A percentile compares a stretch with the other conserved stretches of the same genome.
phyloP scores from a whole-genome alignment of 192 early-diverging fungal genomes.

The Phycomyces blakesleeanus region DNA sequence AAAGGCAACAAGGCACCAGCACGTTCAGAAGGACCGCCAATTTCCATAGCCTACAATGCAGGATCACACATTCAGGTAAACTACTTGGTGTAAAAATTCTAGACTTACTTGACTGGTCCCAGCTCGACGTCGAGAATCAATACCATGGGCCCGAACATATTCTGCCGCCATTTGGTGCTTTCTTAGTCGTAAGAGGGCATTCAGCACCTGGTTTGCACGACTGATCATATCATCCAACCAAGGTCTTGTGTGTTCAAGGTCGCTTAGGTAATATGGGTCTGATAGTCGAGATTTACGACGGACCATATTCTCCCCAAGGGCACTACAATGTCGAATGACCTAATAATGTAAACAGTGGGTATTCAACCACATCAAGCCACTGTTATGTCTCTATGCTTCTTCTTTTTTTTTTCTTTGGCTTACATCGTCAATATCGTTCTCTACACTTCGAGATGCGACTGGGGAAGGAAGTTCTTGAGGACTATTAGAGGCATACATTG shows the following conservation, averaged over 20 bases:
- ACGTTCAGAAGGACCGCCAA: neutral
- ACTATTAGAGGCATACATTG: neutral
- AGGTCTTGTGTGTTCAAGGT: slow-evolving; percentile 7
- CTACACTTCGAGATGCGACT: neutral
- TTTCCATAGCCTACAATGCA: neutral
- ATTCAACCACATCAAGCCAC: neutral
- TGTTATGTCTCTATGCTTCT: no score
- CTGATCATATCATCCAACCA: slow-evolving; percentile 30
- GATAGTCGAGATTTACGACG: slow-evolving; percentile 10
- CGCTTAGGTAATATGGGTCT: slow-evolving; percentile 3
- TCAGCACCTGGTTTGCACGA: slow-evolving; percentile 23
- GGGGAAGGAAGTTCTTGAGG: neutral
- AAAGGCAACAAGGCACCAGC: neutral
- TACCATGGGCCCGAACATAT: neutral
- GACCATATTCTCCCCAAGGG: slow-evolving; percentile 21
- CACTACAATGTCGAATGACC: slow-evolving; percentile 20
- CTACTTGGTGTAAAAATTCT: neutral
- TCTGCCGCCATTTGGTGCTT: slow-evolving; percentile 22
- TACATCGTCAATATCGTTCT: slow-evolving; percentile 17
- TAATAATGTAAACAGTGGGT: neutral
- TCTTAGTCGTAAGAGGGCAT: slow-evolving; percentile 15
- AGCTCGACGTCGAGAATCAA: neutral
- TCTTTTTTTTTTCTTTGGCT: no score
- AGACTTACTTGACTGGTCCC: neutral
- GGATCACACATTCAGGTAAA: neutral